Evolutionary conservation across 2,329 filamentous ascomycete genomes (phyloP).

Genomic region (Parascedosporium putredinis): DNA sequence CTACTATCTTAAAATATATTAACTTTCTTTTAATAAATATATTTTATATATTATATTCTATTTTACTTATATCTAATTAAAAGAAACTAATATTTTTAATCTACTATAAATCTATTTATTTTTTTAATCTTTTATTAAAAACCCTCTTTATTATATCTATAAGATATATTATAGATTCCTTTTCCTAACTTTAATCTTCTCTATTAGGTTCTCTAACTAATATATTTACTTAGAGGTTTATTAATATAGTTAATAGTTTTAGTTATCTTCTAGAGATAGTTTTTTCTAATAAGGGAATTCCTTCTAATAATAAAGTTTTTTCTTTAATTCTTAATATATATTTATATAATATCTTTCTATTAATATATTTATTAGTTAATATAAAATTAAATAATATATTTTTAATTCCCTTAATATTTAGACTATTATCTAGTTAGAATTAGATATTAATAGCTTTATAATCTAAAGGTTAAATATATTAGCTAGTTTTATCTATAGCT

Average conservation of each 20-base stretch:
- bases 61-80: background rate
- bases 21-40: constrained; percentile 8
- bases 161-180: too few species aligned
- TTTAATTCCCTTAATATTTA: too few species aligned
- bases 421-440: too few species aligned
- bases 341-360: too few species aligned
- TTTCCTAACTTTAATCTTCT: too few species aligned
- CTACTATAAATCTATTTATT: constrained; percentile 6
- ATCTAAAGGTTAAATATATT: constrained; percentile 9
- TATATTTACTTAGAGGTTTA: too few species aligned
- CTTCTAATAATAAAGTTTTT: too few species aligned
- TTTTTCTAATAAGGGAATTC: background rate
- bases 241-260: background rate
- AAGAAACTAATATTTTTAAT: background rate
- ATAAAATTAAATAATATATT: too few species aligned
- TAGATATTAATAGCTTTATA: background rate
- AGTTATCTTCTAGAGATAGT: background rate
- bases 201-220: background rate
- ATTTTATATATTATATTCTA: background rate
- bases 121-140: constrained; percentile 2
- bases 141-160: constrained; percentile 8
- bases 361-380: too few species aligned
- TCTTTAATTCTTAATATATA: too few species aligned
- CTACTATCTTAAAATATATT: constrained; percentile 9
- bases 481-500: constrained; percentile 9